Base-by-base conservation (phyloP, 371 early-diverging fungal genomes). In the Circinella umbellata region DNA sequence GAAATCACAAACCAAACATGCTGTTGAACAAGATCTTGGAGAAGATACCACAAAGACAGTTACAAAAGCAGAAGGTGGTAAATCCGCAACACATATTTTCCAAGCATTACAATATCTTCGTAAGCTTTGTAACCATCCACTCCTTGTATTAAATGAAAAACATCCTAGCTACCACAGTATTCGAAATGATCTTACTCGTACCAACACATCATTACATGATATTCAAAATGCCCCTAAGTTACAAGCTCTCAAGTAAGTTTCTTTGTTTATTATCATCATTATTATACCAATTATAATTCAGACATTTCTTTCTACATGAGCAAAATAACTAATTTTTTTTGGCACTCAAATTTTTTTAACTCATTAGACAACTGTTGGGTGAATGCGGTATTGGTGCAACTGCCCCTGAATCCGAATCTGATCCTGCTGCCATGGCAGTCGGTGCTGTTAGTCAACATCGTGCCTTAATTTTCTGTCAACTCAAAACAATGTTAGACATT, bases 381-480 rank as follows among this genome's bases (percentile, higher is more conserved):
- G 96, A 98, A 69, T 97, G 98, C 80, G 98, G 98, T 48, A 98
- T 99, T 74, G 97, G 97, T 1, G 82, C 79, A 6, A 80, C 87
- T 11, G 76, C 83, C 3, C 77, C 76, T 13, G 84, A 81, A 35
- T 77, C 87, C 4, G 89, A 86, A 53, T 78, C 78, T 0, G 83
- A 77, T 57, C 79, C 80, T 37, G 69, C 85, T 18, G 75, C 79
- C 10, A 81, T 88, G 77, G 84, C 86, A 0, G 80, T 82, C 1
- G 86, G 84, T 8, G 89, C 93, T 2, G 92, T 93, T 15, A 90
- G 93, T 51, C 93, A 89, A 64, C 99, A 98, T 78, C 94, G 99
- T 15, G 97, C 96, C 8, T 83, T 99, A 15, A 94, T 99, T 34
- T 99, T 99, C 76, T 97, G 96, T 76, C 99, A 99, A 77, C 90